A percentile compares a stretch with the other conserved stretches of the same genome.
phyloP scores from a whole-genome alignment of 2,329 filamentous ascomycete species.

The Nemania sp. region DNA sequence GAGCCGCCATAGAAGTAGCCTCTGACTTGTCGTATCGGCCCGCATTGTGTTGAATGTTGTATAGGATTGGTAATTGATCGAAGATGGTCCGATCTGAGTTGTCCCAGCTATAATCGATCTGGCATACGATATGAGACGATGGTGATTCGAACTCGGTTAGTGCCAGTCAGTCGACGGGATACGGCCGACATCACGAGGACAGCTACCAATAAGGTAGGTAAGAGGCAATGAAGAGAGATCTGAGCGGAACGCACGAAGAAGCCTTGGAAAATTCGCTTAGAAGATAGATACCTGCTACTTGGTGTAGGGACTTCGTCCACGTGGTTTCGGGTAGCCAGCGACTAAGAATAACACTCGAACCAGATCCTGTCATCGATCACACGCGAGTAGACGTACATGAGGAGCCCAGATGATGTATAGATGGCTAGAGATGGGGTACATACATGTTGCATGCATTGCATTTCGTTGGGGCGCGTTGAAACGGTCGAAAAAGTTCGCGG shows the following conservation, averaged over 20 bases:
- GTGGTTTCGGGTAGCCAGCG: constrained; percentile 17
- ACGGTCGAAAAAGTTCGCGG: constrained; percentile 1
- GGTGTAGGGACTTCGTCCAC: constrained; percentile 17
- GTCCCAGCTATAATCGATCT: constrained; percentile 5
- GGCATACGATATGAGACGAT: background rate
- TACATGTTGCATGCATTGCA: constrained; percentile 19
- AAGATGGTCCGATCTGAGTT: background rate
- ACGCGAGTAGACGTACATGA: constrained; percentile 11
- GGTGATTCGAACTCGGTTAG: background rate
- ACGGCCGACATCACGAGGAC: background rate
- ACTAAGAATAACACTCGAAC: constrained; percentile 26
- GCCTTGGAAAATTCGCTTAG: constrained; percentile 5
- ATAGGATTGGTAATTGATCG: background rate
- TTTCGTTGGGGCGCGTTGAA: constrained; percentile 9
- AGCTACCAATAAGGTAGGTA: background rate
- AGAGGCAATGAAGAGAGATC: constrained; percentile 6
- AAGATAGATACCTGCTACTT: background rate
- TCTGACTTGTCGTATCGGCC: constrained; percentile 6
- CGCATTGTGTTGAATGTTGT: background rate
- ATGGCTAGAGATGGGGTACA: constrained; percentile 16
- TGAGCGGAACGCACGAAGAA: constrained; percentile 3
- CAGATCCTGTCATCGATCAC: constrained; percentile 21
- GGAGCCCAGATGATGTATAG: background rate
- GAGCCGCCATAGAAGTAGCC: constrained; percentile 10
- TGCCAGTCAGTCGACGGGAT: background rate